Conservation (phyloP, 2,329 filamentous ascomycete species). For the Scortechinia acanthostroma region DNA sequence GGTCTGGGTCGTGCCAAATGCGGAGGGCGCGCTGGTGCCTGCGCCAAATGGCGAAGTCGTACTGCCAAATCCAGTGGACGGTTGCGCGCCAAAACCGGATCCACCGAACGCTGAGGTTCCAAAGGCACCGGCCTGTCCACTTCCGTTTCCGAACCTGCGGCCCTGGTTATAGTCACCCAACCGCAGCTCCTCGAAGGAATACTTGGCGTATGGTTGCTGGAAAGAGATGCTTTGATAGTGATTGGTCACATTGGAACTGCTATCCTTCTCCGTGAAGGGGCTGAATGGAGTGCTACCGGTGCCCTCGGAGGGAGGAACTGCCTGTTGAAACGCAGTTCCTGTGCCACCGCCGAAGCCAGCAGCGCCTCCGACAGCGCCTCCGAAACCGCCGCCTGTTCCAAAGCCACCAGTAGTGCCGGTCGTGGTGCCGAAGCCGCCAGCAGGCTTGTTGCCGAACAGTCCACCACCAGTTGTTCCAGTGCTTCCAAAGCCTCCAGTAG, state of each 20-base stretch:
- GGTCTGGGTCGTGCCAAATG: neutral
- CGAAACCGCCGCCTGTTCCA: constrained; percentile 8
- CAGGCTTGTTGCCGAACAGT: constrained; percentile 10
- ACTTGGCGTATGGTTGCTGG: constrained; percentile 27
- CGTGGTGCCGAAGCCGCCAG: constrained; percentile 11
- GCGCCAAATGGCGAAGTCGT: neutral
- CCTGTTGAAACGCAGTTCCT: constrained; percentile 29
- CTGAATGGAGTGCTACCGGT: constrained; percentile 34
- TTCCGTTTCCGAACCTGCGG: neutral
- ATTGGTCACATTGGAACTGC: constrained; percentile 21
- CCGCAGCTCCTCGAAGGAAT: constrained; percentile 2
- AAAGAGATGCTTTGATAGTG: constrained; percentile 37
- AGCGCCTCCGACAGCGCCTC: constrained; percentile 9
- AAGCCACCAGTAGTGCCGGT: constrained; percentile 10
- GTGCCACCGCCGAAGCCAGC: constrained; percentile 14
- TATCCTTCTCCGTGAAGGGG: constrained; percentile 32
- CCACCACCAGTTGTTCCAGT: constrained; percentile 11
- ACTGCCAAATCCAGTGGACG: neutral
- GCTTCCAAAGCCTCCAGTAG: constrained; percentile 24
- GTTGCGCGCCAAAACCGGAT: neutral
- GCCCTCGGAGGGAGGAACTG: constrained; percentile 28
- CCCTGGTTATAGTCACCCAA: neutral
- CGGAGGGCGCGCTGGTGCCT: neutral
- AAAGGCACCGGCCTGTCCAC: neutral
- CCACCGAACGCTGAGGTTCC: neutral